Evolutionary conservation across 176 grass and related monocot species (phyloP), one percentile per base, ranked within the genome.

Genomic region (bread wheat (Triticum aestivum)): DNA sequence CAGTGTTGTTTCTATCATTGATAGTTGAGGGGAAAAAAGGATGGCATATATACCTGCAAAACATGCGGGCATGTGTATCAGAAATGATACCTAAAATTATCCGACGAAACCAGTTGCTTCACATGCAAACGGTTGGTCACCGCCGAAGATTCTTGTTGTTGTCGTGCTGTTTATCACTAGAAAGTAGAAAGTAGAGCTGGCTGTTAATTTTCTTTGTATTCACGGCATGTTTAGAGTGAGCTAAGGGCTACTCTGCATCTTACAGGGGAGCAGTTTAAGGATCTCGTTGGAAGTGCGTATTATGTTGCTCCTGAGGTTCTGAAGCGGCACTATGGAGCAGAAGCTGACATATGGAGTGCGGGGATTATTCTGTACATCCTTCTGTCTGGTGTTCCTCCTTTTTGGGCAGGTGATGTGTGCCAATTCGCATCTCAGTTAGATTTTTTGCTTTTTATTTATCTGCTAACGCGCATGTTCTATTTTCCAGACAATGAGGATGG

Each of bases 231-330:
- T 10, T 8, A 62, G 68, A 85, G 14, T 73, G 65, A 86, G 34
- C 82, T 58, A 71, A 39, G 23, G 45, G 21, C 44, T 45, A 37
- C 30, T 8, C 38, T 27, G 37, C 18, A 80, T 81, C 59, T 69
- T 94, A 75, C 83, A 99, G 94, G 92, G 72, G 92, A 94, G 41
- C 87, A 86, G 4, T 99, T 93, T 85, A 96, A 96, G 88, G 97
- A 99, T 91, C 88, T 99, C 65, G 97, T 99, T 33, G 97, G 97
- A 84, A 99, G 97, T 81, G 97, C 94, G 1, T 99, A 99, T 83
- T 99, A 99, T 91, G 97, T 99, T 86, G 97, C 97, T 61, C 97
- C 97, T 70, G 97, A 99, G 83, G 97, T 99, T 18, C 80, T 99
- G 54, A 92, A 90, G 79, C 82, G 92, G 27, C 85, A 87, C 66